Evolutionary conservation across 208 protist genomes (phyloP), one percentile per base, ranked within the genome.

Genomic region (Wallacemonas sp.): DNA sequence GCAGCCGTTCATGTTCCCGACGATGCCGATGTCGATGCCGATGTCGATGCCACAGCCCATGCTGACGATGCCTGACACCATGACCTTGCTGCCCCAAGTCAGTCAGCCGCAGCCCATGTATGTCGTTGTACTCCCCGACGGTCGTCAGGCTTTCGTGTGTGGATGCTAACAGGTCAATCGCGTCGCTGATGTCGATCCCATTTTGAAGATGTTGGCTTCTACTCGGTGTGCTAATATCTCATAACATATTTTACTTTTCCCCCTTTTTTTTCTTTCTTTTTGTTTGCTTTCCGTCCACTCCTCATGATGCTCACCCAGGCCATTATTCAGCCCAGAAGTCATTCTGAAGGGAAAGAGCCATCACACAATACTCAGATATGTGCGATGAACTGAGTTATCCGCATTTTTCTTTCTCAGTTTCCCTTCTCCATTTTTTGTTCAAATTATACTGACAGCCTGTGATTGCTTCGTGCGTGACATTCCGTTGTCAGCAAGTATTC

Each of bases 71-170:
- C 64, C 30, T 14, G 65, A 77, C 27, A 68, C 46, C 31, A 1
- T 63, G 21, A 44, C 56, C 19, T 41, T 63, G 44, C 1, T 65
- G 19, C 60, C 62, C 5, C 33, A 5, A 26, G 30, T 38, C 51
- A 58, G 51, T 19, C 51, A 58, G 28, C 51, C 9, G 30, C 24
- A 6, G 17, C 41, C 63, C 38, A 72, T 77, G 12, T 76, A 73
- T 54, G 63, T 80, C 36, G 67, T 86, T 51, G 45, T 82, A 9
- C 46, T 86, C 19, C 76, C 75, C 17, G 72, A 82, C 26, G 68
- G 55, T 5, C 66, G 70, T 28, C 65, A 67, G 27, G 34, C 70
- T 12, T 36, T 77, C 3, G 19, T 58, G 51, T 63, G 42, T 1
- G 58, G 26, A 31, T 54, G 30, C 31, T 51, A 38, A 41, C 9